phyloP scores from a whole-genome alignment of 495 filamentous ascomycete genomes.

The Parathielavia appendiculata region DNA sequence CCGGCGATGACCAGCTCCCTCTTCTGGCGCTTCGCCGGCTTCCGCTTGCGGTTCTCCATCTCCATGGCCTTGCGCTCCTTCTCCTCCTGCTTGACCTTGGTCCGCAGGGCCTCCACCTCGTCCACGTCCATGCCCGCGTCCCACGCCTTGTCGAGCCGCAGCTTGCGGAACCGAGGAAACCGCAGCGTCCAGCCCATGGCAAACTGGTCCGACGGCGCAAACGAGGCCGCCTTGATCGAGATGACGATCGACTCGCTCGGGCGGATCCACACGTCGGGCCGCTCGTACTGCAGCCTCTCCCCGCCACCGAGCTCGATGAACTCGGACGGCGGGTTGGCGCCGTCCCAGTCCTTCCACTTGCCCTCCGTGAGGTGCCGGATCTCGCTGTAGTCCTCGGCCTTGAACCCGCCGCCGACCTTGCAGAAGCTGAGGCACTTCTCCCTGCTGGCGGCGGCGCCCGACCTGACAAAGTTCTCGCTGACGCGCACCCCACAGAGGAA shows the following conservation, averaged over 20 bases:
- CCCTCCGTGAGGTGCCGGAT: conserved; percentile 80
- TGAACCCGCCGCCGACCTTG: conserved; percentile 93
- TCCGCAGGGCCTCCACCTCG: conserved; percentile 70
- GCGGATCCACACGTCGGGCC: conserved; percentile 90
- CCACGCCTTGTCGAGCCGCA: conserved; percentile 83
- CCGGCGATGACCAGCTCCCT: conserved; percentile 72
- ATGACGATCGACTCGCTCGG: conserved; percentile 84
- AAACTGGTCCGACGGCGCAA: conserved; percentile 69
- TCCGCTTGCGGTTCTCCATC: conserved; percentile 67
- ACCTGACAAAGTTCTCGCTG: conserved; percentile 58
- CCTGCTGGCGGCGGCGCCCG: conserved; percentile 46
- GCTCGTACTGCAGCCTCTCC: conserved; percentile 62
- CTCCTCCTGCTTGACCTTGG: conserved; percentile 64
- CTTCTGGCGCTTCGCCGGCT: conserved; percentile 56
- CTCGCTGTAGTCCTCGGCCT: conserved; percentile 74
- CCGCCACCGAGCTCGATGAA: conserved; percentile 80
- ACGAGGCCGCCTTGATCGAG: conserved; percentile 83
- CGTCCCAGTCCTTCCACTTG: conserved; percentile 86
- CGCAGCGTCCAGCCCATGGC: conserved; percentile 72
- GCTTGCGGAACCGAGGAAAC: conserved; percentile 83
- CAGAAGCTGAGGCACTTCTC: conserved; percentile 88
- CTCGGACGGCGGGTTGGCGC: conserved; percentile 68
- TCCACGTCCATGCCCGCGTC: conserved; percentile 66
- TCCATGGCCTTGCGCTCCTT: conserved; percentile 69
- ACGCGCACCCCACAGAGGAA: conserved; percentile 84